Evolutionary conservation across 495 filamentous ascomycete species (phyloP), one percentile per base, ranked within the genome.

Genomic region (Talaromyces adpressus): DNA sequence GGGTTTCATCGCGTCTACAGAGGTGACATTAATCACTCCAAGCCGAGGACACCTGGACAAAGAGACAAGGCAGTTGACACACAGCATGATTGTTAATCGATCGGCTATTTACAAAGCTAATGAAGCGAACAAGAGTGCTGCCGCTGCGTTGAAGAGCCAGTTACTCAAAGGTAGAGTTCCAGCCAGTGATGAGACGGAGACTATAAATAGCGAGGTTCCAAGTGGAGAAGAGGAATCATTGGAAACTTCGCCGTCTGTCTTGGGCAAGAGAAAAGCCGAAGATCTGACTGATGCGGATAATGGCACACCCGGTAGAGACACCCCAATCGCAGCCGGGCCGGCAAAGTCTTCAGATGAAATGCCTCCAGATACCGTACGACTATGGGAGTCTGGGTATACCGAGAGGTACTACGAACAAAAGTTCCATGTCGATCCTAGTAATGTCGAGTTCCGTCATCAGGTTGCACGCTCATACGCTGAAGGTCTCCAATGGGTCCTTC

Each of bases 381-480:
- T 99, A 14, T 99, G 94, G 95, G 95, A 98, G 69, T 84, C 90
- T 62, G 94, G 94, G 34, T 99, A 98, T 76, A 88, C 88, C 34
- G 93, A 97, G 71, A 82, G 94, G 41, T 99, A 99, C 73, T 99
- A 99, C 72, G 88, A 96, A 73, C 91, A 96, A 73, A 99, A 99
- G 71, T 99, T 99, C 75, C 75, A 87, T n/a, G 91, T 92, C 45
- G 87, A 89, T 61, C 84, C 89, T 1, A 82, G 89, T 39, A 89
- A 99, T 72, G 76, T 88, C 57, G 91, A 86, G 57, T 98, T 98
- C 75, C 86, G 94, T 62, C 88, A 92, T 74, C 88, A 94, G 72
- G 95, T 99, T 68, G 94, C 87, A n/a, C 84, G 87, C 57, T 84
- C 89, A 16, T 99, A 99, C 73, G 91, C 92, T n/a, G 91, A 96